phyloP scores from a whole-genome alignment of 2,329 filamentous ascomycete species.

The Penicillium italicum region DNA sequence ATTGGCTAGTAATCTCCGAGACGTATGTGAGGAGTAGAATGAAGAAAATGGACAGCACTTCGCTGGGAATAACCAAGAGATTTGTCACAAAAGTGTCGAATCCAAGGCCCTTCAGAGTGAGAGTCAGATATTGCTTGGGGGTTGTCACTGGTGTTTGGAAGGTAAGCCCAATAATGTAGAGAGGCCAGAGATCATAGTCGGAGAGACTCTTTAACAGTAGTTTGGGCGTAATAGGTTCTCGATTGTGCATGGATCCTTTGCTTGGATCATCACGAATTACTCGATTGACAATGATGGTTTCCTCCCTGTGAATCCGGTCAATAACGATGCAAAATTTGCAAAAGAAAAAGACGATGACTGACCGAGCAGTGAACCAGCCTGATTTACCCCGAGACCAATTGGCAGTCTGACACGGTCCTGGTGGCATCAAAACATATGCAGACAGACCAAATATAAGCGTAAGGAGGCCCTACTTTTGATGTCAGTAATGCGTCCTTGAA shows the following conservation, averaged over 20 bases:
- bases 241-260: conserved; percentile 56
- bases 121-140: conserved; percentile 31
- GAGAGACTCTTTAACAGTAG: conserved; percentile 49
- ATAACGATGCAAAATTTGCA: background rate
- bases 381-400: conserved; percentile 32
- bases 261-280: conserved; percentile 51
- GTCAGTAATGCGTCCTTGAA: conserved; percentile 13
- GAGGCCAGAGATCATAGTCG: conserved; percentile 55
- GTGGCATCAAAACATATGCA: conserved; percentile 51
- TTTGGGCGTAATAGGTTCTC: conserved; percentile 46
- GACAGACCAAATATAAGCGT: conserved; percentile 26
- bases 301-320: conserved; percentile 42
- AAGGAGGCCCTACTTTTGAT: conserved; percentile 24
- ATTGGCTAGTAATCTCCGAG: conserved; percentile 43
- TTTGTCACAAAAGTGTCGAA: conserved; percentile 57
- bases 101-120: conserved; percentile 47
- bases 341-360: background rate
- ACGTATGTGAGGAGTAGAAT: conserved; percentile 28
- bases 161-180: conserved; percentile 48
- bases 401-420: conserved; percentile 58
- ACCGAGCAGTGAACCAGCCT: conserved; percentile 62
- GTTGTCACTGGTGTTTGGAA: conserved; percentile 33
- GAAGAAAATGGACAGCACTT: conserved; percentile 47
- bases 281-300: conserved; percentile 64
- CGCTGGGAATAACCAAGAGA: conserved; percentile 55